Percentiles rank a stretch among this genome's conserved stretches.
These are phyloP conservation scores for Leucoagaricus sp. DNA, from an alignment of 1,284 basidiomycete species.

Conservation along the genomic window DNA sequence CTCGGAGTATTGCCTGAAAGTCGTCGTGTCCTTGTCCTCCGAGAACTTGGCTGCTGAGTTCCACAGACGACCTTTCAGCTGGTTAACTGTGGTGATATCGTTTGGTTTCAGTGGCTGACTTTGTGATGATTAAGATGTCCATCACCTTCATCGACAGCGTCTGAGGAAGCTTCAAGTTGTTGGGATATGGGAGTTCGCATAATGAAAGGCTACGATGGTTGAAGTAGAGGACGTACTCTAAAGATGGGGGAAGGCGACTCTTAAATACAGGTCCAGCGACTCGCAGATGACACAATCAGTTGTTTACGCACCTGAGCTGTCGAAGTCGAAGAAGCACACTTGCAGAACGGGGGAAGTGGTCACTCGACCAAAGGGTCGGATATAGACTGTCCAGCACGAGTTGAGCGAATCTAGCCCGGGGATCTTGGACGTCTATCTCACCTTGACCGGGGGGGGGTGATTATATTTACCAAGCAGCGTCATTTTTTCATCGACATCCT, in stretches of 20 bases:
- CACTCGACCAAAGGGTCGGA: background rate
- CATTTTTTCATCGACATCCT: too few species aligned
- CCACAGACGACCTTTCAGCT: conserved; percentile 57
- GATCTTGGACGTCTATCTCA: background rate
- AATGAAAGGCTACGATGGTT: background rate
- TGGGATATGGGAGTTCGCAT: background rate
- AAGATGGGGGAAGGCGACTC: background rate
- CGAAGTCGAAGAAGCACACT: background rate
- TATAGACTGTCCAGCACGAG: background rate
- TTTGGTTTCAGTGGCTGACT: too few species aligned
- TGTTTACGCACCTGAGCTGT: background rate
- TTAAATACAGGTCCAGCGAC: background rate
- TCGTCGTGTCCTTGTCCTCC: conserved; percentile 67
- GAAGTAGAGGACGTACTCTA: background rate
- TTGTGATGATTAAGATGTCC: too few species aligned
- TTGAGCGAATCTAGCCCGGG: background rate
- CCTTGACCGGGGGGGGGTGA: too few species aligned
- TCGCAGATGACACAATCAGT: background rate
- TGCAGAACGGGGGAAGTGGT: background rate
- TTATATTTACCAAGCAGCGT: too few species aligned
- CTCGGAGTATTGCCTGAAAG: conserved; percentile 65
- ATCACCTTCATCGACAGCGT: conserved; percentile 27
- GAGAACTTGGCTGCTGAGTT: conserved; percentile 63
- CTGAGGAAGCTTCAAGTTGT: conserved; percentile 22
- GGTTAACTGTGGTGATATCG: conserved; percentile 49